These are phyloP conservation scores for Fusarium tuaranense DNA, from an alignment of 2,329 filamentous ascomycete species.

Conservation along the genomic window DNA sequence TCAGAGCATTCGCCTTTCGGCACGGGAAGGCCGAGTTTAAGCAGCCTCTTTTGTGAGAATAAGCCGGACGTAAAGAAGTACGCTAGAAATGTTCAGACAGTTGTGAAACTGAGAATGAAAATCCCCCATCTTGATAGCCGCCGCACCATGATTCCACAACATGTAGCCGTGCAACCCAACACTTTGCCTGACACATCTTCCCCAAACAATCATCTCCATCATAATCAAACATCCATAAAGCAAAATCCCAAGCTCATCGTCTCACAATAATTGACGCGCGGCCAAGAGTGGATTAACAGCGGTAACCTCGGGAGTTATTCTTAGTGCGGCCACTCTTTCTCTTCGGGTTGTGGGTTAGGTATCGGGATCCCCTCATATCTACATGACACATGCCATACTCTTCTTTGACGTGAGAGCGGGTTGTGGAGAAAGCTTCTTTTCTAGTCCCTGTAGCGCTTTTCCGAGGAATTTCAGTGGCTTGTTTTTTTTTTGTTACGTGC, in stretches of 20 bases:
- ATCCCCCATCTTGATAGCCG: neutral
- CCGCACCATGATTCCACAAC: neutral
- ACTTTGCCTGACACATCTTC: neutral
- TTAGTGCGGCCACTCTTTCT: neutral
- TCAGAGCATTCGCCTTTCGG: conserved; percentile 35
- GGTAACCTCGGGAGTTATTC: conserved; percentile 1
- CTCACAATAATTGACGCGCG: neutral
- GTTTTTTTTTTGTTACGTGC: neutral
- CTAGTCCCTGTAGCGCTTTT: conserved; percentile 11
- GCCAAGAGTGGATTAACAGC: neutral
- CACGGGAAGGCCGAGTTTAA: conserved; percentile 28
- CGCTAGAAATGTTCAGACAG: neutral
- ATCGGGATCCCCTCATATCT: neutral
- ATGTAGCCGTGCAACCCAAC: neutral
- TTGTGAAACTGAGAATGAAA: neutral
- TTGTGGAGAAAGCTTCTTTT: neutral
- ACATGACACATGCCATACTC: neutral
- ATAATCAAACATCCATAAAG: neutral
- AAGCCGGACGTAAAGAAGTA: neutral
- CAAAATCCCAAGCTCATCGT: neutral
- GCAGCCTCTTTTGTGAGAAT: neutral
- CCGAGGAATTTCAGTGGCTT: neutral
- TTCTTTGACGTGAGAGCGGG: conserved; percentile 10
- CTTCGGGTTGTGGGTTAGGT: neutral
- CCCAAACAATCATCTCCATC: neutral